Evolutionary conservation across 208 protist species (phyloP).

Genomic region (Acanthamoeba pearcei): DNA sequence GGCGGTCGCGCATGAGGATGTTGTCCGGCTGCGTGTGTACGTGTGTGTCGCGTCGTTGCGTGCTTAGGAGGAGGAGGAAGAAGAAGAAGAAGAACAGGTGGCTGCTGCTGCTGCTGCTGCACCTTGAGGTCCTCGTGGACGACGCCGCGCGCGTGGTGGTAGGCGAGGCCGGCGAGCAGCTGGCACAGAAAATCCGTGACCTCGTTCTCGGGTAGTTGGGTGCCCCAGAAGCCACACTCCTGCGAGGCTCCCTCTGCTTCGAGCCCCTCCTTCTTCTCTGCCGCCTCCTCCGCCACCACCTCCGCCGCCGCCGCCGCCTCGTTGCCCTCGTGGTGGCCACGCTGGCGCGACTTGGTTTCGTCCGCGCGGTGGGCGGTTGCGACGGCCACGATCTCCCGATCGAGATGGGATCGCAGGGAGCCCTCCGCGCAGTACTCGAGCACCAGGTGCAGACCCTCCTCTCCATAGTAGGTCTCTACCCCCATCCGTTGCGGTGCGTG

Average conservation of each 20-base stretch:
- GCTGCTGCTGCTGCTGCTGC: no score
- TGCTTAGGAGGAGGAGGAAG: no score
- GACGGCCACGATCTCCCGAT: background rate
- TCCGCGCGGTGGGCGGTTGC: background rate
- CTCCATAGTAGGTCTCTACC: slow-evolving; percentile 58
- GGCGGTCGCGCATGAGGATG: slow-evolving; percentile 28
- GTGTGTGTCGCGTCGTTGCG: no score
- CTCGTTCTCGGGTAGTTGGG: background rate
- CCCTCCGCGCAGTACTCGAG: slow-evolving; percentile 49
- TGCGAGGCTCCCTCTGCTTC: background rate
- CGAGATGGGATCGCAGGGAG: slow-evolving; percentile 56
- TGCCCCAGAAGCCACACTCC: background rate
- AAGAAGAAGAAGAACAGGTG: no score
- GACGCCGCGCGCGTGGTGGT: slow-evolving; percentile 39
- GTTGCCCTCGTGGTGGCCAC: background rate
- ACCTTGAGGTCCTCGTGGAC: slow-evolving; percentile 59
- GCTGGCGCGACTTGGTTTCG: background rate
- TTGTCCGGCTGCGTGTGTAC: slow-evolving; percentile 24
- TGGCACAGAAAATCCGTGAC: slow-evolving; percentile 29
- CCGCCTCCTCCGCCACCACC: background rate
- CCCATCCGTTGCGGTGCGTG: background rate
- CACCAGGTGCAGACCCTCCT: slow-evolving; percentile 52
- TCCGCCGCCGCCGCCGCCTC: background rate
- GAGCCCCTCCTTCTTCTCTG: background rate
- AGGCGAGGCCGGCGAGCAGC: slow-evolving; percentile 21